Evolutionary conservation across 768 basidiomycete species (phyloP), one percentile per base, ranked within the genome.

Genomic region (Termitomyces sp.): DNA sequence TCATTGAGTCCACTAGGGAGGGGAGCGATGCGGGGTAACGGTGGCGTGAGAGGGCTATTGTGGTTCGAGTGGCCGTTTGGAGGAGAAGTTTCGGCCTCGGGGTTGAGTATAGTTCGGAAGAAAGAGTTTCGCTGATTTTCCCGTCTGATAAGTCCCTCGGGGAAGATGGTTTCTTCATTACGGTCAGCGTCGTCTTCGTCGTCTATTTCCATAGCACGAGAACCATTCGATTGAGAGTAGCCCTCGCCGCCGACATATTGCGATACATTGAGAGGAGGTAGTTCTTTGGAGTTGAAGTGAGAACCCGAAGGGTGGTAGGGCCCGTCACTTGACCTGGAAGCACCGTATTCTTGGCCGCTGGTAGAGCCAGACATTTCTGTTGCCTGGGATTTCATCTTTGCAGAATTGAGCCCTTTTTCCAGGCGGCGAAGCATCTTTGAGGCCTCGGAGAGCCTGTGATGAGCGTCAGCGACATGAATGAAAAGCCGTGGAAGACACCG

Each of bases 361-460:
- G 67, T 71, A 48, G 70, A 60, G 45, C 73, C 72, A 44, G 71
- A 66, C 48, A 70, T 63, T 59, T 75, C 72, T 30, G 71, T 60
- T 14, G 75, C 68, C 44, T 81, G 76, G 19, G 85, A 84, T 70
- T 90, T 91, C 69, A 84, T 77, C 68, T 90, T 91, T 35, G 88
- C 86, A 37, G 74, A 82, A 68, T 85, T 88, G 60, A 90, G 79
- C 53, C 87, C 88, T 67, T 91, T 93, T 74, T 93, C 91, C 42
- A 94, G 77, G 47, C 89, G 83, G 52, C 91, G 84, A 52, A 92
- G 84, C 88, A 91, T 89, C 69, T 92, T 92, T 39, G 91, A 92
- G 45, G 89, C 89, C 68, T 93, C 91, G 37, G 91, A 92, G 42
- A 94, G 75, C 70, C 91, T 92, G 61, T 21, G 51, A 17, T 47